Base-by-base conservation (phyloP, 2,329 filamentous ascomycete genomes). In the Fonsecaea erecta region DNA sequence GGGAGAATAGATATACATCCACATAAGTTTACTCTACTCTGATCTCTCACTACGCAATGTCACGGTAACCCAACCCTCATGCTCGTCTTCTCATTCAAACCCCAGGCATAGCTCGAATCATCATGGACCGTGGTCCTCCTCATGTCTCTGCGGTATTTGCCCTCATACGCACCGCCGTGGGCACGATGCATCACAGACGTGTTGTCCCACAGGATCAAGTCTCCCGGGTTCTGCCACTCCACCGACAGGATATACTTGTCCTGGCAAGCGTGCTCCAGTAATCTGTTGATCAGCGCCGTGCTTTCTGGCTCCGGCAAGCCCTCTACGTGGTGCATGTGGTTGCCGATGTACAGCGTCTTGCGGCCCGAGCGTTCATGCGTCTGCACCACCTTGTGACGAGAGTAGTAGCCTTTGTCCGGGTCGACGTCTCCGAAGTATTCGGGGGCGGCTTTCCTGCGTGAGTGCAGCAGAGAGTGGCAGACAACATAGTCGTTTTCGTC, bases 201-300 rank as follows among this genome's bases (percentile, higher is more conserved):
- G 71, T 88, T 88, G 68, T 88, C 86, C 86, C 86, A 88, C 24
- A 85, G 78, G 16, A 87, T 73, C 64, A 87, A 52, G 71, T 88
- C 85, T 0, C 83, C 80, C 0, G 74, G 69, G 4, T 80, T 71
- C 28, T 80, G 68, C 85, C 85, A 88, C 48, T 76, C 72, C 2
- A 86, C 77, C 2, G 74, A 77, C 7, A 82, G 64, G 0, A 79
- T 72, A 68, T 84, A 84, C 71, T 83, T 82, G 0, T 77, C 73
- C 73, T 83, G 80, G 3, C 79, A 81, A 0, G 77, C 80, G 71
- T 85, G 83, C 1, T 70, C 70, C 34, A 82, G 68, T 37, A 82
- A 66, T 4, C 73, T 70, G 26, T 74, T 70, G 5, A 81, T 72
- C 32, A 82, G 64, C 26, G 70, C 68, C 9, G 69, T 66, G 0